These are phyloP conservation scores for Talaromyces sp. DNA, from an alignment of 2,329 filamentous ascomycete species.

Conservation along the genomic window DNA sequence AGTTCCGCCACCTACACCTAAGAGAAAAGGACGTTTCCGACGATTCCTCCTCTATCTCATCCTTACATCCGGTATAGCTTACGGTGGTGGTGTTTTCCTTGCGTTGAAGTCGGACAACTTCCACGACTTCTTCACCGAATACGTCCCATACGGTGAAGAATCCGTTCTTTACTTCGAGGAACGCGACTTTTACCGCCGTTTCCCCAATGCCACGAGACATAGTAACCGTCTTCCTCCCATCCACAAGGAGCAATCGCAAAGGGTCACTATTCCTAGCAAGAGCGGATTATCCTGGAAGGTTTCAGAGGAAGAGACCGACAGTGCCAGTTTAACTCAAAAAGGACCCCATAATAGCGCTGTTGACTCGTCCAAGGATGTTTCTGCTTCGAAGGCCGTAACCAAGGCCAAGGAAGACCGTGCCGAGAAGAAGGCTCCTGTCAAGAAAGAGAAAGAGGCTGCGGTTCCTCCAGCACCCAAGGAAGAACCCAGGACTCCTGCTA, in stretches of 20 bases:
- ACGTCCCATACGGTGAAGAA: conserved; percentile 90
- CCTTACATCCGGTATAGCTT: conserved; percentile 73
- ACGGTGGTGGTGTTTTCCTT: conserved; percentile 87
- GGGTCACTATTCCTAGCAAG: conserved; percentile 79
- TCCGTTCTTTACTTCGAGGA: conserved; percentile 95
- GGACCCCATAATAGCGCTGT: conserved; percentile 50
- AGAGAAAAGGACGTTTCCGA: conserved; percentile 70
- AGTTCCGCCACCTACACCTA: conserved; percentile 51
- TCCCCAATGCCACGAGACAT: conserved; percentile 58
- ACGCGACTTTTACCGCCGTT: conserved; percentile 84
- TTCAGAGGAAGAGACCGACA: conserved; percentile 59
- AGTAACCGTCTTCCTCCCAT: conserved; percentile 39
- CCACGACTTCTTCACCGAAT: conserved; percentile 99
- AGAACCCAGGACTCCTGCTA: conserved; percentile 40
- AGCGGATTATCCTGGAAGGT: conserved; percentile 82
- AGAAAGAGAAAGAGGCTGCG: conserved; percentile 21
- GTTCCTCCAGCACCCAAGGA: conserved; percentile 29
- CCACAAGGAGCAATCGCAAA: conserved; percentile 58
- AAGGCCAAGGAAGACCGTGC: conserved; percentile 35
- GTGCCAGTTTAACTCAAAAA: conserved; percentile 58
- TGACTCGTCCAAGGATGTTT: conserved; percentile 31
- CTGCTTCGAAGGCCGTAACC: conserved; percentile 21
- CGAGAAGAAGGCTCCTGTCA: conserved; percentile 32
- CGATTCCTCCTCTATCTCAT: conserved; percentile 75
- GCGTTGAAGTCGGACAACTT: conserved; percentile 94